Conservation (phyloP, 768 basidiomycete species). For the Leccinum sublutescens region DNA sequence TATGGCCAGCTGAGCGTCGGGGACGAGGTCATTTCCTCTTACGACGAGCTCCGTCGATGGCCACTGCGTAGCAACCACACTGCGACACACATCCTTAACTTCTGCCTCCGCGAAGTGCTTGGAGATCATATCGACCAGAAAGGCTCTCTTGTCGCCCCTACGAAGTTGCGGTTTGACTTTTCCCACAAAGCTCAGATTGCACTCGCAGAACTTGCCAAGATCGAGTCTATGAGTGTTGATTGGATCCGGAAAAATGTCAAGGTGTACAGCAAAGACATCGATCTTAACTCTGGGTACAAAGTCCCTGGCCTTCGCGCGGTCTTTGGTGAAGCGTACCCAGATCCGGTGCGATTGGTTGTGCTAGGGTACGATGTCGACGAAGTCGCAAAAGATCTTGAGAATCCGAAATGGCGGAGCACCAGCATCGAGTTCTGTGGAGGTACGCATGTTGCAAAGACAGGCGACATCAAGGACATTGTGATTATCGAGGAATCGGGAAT, state of each 20-base stretch:
- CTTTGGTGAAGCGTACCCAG: conserved; percentile 97
- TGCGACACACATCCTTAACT: conserved; percentile 98
- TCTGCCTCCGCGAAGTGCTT: conserved; percentile 83
- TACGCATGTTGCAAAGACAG: conserved; percentile 97
- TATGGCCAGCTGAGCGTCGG: conserved; percentile 82
- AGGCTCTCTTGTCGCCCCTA: conserved; percentile 94
- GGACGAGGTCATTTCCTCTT: conserved; percentile 82
- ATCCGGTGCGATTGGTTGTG: conserved; percentile 94
- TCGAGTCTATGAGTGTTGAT: conserved; percentile 79
- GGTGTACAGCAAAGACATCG: conserved; percentile 86
- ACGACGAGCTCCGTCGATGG: conserved; percentile 96
- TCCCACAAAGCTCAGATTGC: conserved; percentile 90
- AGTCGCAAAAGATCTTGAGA: conserved; percentile 80
- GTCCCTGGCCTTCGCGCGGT: conserved; percentile 96
- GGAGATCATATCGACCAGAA: conserved; percentile 99
- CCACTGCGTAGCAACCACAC: conserved; percentile 98
- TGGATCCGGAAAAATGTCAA: conserved; percentile 91
- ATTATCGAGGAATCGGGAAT: conserved; percentile 96
- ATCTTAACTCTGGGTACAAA: conserved; percentile 71
- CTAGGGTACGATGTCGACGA: conserved; percentile 87
- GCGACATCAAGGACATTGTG: conserved; percentile 95
- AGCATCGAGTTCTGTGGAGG: conserved; percentile 99
- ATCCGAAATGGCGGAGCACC: conserved; percentile 87
- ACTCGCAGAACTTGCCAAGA: conserved; percentile 72
- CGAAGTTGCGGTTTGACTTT: conserved; percentile 97